These are phyloP conservation scores for Pseudopithomyces maydicus DNA, from an alignment of 2,329 filamentous ascomycete genomes.

Conservation along the genomic window DNA sequence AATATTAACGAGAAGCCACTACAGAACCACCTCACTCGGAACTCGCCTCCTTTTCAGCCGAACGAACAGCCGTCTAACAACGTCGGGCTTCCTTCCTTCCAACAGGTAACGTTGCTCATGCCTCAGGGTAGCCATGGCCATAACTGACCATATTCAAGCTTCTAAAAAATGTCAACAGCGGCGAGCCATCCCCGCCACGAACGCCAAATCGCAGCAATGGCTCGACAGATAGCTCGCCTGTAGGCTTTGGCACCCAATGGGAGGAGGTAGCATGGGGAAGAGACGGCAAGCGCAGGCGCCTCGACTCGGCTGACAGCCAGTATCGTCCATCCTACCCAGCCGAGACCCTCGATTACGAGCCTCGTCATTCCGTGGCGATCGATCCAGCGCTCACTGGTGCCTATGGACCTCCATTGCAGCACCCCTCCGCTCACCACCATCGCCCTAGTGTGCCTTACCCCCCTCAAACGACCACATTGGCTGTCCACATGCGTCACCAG, in stretches of 20 bases:
- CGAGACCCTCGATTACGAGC: conserved; percentile 21
- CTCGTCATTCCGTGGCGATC: conserved; percentile 25
- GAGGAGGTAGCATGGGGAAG: conserved; percentile 35
- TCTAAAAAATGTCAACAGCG: conserved; percentile 23
- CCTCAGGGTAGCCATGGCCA: not conserved
- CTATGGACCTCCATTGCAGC: conserved; percentile 6
- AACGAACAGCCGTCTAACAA: conserved; percentile 32
- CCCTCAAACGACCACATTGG: conserved; percentile 12
- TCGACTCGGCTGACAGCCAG: conserved; percentile 31
- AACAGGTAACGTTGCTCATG: conserved; percentile 24
- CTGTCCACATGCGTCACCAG: conserved; percentile 31
- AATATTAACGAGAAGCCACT: conserved; percentile 1
- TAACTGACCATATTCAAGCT: conserved; percentile 25
- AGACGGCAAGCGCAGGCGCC: conserved; percentile 30
- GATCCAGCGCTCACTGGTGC: conserved; percentile 25
- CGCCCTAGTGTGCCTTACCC: conserved; percentile 34
- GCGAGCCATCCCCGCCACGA: conserved; percentile 39
- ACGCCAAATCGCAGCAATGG: conserved; percentile 35
- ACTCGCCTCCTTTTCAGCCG: conserved; percentile 41
- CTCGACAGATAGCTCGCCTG: conserved; percentile 35
- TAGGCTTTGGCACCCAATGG: conserved; percentile 26
- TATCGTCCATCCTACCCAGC: conserved; percentile 19
- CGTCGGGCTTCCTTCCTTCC: conserved; percentile 36
- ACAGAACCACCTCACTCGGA: conserved; percentile 35
- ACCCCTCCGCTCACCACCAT: conserved; percentile 23